These are phyloP conservation scores for Tubosaeta sp. DNA, from an alignment of 768 basidiomycete species.

Conservation along the genomic window DNA sequence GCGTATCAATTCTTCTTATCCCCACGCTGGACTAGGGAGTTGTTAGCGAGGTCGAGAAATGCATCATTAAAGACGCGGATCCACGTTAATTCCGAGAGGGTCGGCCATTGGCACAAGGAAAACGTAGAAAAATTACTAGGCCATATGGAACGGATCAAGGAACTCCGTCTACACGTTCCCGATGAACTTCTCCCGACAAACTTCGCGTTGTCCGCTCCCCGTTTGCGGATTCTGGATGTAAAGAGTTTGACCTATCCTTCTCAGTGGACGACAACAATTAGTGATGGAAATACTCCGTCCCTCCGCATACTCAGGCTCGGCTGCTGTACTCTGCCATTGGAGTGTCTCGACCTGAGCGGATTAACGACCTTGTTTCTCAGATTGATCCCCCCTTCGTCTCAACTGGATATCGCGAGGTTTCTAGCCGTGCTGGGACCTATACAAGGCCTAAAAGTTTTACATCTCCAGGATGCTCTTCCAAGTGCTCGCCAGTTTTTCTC, in stretches of 20 bases:
- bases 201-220: background rate
- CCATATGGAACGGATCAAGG: background rate
- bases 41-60: background rate
- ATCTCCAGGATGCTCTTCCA: no score
- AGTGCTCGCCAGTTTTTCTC: no score
- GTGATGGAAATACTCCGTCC: background rate
- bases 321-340: background rate
- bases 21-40: background rate
- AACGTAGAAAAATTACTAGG: background rate
- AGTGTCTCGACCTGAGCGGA: constrained; percentile 3
- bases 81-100: background rate
- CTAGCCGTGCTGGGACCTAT: no score
- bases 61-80: constrained; percentile 1
- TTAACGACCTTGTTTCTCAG: constrained; percentile 30
- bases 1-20: background rate
- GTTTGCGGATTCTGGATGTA: background rate
- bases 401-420: no score
- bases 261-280: background rate
- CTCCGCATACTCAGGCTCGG: background rate
- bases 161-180: background rate
- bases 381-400: no score
- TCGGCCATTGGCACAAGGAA: background rate
- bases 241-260: background rate
- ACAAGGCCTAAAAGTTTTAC: no score
- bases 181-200: background rate